Percentiles rank a stretch among this genome's conserved stretches.
Conservation (phyloP, 73 alveolate genomes). For the Paramecium sexaurelia region DNA sequence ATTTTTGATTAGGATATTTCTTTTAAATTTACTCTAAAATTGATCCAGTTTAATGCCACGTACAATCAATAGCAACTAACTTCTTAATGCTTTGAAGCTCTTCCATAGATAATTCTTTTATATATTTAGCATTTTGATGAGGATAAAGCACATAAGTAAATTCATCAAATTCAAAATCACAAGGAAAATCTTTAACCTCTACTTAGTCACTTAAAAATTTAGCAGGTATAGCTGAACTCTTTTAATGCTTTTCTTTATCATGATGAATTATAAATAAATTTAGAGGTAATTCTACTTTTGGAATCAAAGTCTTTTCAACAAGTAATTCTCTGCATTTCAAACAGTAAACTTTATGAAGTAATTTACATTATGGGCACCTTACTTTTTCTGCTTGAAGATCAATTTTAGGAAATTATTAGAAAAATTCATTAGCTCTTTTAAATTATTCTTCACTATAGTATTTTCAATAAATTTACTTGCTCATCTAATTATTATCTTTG, state of each 20-base stretch:
- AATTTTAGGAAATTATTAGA: conserved; percentile 27
- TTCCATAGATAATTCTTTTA: conserved; percentile 14
- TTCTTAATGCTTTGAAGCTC: conserved; percentile 40
- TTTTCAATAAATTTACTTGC: background rate
- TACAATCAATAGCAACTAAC: conserved; percentile 65
- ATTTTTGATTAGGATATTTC: background rate
- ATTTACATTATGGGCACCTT: conserved; percentile 60
- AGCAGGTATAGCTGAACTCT: conserved; percentile 61
- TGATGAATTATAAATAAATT: conserved; percentile 57
- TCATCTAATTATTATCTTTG: background rate
- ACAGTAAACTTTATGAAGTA: conserved; percentile 48
- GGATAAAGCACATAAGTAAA: conserved; percentile 26
- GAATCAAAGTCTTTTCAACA: background rate
- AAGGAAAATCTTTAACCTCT: conserved; percentile 42
- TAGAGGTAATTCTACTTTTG: conserved; percentile 47
- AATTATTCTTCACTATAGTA: background rate
- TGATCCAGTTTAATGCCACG: conserved; percentile 59
- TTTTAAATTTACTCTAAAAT: conserved; percentile 24
- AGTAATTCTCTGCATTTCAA: conserved; percentile 30
- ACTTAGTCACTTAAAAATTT: conserved; percentile 50
- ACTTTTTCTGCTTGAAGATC: conserved; percentile 35
- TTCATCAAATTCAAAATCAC: conserved; percentile 21
- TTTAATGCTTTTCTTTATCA: conserved; percentile 60
- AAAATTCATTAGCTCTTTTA: conserved; percentile 57
- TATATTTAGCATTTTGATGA: conserved; percentile 49